A percentile compares a stretch with the other conserved stretches of the same genome.
Evolutionary conservation across 805 yeast genomes (phyloP).

Genomic region (Lipomyces lipofer): DNA sequence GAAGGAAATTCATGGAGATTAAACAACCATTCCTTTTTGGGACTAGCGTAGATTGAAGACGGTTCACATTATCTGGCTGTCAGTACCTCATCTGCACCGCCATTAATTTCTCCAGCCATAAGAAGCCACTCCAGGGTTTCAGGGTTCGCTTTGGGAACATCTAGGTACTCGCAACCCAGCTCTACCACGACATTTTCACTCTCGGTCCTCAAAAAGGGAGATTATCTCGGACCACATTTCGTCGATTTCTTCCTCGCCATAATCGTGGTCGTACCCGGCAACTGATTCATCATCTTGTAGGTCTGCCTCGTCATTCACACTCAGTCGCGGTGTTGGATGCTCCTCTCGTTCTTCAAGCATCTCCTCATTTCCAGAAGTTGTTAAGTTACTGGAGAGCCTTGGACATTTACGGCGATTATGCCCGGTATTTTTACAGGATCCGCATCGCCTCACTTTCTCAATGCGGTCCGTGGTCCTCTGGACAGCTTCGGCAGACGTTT

Average conservation of each 20-base stretch:
- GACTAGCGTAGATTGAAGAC: no score
- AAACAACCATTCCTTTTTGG: no score
- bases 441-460: constrained; percentile 1
- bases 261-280: background rate
- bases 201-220: background rate
- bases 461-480: background rate
- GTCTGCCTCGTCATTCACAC: background rate
- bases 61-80: no score
- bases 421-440: background rate
- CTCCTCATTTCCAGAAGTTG: background rate
- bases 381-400: background rate
- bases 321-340: background rate
- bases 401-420: background rate
- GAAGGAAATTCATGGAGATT: background rate
- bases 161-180: no score
- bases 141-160: no score
- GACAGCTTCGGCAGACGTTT: background rate
- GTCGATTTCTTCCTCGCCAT: background rate
- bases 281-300: background rate
- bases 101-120: no score
- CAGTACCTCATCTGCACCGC: no score
- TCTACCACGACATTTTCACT: no score
- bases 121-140: no score
- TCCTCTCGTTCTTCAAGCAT: background rate
- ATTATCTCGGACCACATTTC: background rate